Evolutionary conservation across 2,329 filamentous ascomycete genomes (phyloP).

Genomic region (Beauveria bassiana): DNA sequence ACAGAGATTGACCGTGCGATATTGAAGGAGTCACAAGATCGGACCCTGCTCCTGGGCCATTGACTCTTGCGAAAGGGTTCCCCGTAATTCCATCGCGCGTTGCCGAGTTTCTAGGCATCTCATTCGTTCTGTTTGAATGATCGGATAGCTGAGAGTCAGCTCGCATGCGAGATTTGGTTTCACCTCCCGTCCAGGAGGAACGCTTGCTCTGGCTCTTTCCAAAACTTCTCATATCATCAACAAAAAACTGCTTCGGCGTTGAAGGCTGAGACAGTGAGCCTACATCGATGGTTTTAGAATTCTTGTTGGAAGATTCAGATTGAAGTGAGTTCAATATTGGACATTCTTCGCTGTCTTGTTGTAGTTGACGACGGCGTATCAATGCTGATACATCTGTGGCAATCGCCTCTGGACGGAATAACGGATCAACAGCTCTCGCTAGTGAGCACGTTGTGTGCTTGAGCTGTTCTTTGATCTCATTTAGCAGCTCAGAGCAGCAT

Average conservation of each 20-base stretch:
- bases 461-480: neutral
- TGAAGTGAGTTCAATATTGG: neutral
- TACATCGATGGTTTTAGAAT: neutral
- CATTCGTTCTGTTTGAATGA: constrained; percentile 8
- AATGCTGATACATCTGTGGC: constrained; percentile 6
- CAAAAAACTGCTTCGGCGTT: neutral
- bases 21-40: constrained; percentile 21
- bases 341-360: neutral
- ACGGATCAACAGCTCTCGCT: neutral
- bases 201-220: neutral
- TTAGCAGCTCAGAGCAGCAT: constrained; percentile 1
- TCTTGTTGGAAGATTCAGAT: neutral
- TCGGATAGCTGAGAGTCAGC: constrained; percentile 16
- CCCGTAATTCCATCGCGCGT: constrained; percentile 46
- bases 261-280: neutral
- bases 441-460: constrained; percentile 4
- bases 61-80: constrained; percentile 44
- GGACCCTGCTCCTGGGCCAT: constrained; percentile 23
- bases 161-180: neutral
- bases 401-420: constrained; percentile 1
- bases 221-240: neutral
- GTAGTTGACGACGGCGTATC: neutral
- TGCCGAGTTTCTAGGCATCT: constrained; percentile 16
- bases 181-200: neutral
- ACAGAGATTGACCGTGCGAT: constrained; percentile 6